These are phyloP conservation scores for Protomyces pachydermus DNA, from an alignment of 1,139 yeast genomes.

Conservation along the genomic window DNA sequence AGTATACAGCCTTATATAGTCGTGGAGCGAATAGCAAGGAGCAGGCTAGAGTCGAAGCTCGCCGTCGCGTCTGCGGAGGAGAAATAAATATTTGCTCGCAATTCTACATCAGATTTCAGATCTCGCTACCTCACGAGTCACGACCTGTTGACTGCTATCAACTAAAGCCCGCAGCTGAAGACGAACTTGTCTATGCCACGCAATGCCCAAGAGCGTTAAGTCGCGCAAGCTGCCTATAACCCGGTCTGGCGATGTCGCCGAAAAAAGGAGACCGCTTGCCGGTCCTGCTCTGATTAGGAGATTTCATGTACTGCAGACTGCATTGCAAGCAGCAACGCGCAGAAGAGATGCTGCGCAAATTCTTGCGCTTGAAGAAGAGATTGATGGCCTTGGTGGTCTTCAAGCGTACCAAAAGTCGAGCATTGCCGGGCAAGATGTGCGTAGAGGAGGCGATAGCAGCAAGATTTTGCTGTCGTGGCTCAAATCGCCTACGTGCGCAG, in stretches of 20 bases:
- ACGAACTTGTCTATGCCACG: too few relatives aligned
- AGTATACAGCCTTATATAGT: too few relatives aligned
- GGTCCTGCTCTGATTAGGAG: conserved; percentile 36
- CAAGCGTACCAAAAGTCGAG: conserved; percentile 68
- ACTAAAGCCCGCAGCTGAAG: too few relatives aligned
- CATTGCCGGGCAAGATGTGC: conserved; percentile 67
- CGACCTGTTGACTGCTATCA: too few relatives aligned
- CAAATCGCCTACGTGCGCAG: background rate
- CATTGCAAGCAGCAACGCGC: conserved; percentile 31
- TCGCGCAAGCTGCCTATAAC: background rate
- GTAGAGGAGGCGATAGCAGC: conserved; percentile 88
- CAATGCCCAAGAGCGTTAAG: background rate
- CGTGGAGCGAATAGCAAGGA: too few relatives aligned
- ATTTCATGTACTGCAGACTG: conserved; percentile 40
- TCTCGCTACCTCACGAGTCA: too few relatives aligned
- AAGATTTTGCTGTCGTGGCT: conserved; percentile 69
- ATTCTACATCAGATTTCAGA: too few relatives aligned
- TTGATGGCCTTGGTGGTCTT: conserved; percentile 61
- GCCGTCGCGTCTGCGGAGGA: too few relatives aligned
- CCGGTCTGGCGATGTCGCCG: background rate
- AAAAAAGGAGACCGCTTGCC: background rate
- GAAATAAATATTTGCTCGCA: too few relatives aligned
- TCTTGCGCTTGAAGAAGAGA: conserved; percentile 58
- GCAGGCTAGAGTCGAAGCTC: too few relatives aligned
- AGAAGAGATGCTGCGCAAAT: conserved; percentile 34